A percentile compares a stretch with the other conserved stretches of the same genome.
Conservation (phyloP, 2,329 filamentous ascomycete species). For the Aspergillus sp. region DNA sequence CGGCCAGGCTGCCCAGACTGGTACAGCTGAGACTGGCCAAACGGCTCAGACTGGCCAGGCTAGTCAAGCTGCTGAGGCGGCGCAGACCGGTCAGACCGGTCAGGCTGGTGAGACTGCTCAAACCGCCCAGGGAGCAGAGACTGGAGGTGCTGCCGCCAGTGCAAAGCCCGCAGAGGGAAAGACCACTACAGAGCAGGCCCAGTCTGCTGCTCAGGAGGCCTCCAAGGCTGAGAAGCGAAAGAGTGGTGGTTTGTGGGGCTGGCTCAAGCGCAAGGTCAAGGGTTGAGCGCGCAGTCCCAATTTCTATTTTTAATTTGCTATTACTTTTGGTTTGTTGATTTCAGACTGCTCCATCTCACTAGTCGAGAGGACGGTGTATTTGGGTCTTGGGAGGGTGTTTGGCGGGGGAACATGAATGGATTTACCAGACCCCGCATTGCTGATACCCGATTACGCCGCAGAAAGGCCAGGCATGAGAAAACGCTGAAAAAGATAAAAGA, state of each 20-base stretch:
- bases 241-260: constrained; percentile 25
- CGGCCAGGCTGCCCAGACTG: background rate
- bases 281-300: constrained; percentile 1
- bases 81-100: background rate
- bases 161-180: constrained; percentile 25
- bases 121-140: constrained; percentile 5
- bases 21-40: background rate
- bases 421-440: constrained; percentile 12
- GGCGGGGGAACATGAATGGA: background rate
- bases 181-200: constrained; percentile 13
- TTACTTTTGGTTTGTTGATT: constrained; percentile 6
- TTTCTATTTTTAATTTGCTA: background rate
- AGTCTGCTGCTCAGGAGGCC: constrained; percentile 11
- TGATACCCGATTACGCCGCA: constrained; percentile 17
- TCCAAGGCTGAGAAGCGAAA: constrained; percentile 25
- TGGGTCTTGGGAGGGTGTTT: constrained; percentile 10
- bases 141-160: constrained; percentile 9
- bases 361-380: constrained; percentile 6
- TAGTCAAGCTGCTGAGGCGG: background rate
- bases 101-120: background rate
- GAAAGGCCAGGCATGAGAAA: background rate
- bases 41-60: background rate
- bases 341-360: constrained; percentile 3
- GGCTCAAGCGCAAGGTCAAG: constrained; percentile 33
- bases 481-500: constrained; percentile 1